Evolutionary conservation across 768 basidiomycete species (phyloP).

Genomic region (Lentinus brumalis): DNA sequence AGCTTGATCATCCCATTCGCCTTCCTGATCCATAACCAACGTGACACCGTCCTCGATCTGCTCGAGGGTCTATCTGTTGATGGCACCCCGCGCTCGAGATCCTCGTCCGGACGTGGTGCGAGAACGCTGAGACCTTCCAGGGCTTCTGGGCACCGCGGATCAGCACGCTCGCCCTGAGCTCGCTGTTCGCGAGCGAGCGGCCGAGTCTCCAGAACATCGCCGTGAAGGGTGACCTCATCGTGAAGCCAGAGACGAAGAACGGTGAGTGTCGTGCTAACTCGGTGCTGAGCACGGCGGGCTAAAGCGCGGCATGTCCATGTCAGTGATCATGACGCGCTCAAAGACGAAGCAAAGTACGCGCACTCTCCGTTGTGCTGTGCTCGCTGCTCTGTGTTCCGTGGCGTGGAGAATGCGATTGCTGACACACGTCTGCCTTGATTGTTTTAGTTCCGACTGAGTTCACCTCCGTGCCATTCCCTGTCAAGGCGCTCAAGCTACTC

Average conservation of each 20-base stretch:
- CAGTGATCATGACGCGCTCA: slow-evolving; percentile 97
- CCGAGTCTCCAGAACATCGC: slow-evolving; percentile 63
- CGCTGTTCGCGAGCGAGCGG: slow-evolving; percentile 69
- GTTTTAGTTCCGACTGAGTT: slow-evolving; percentile 80
- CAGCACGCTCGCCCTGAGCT: slow-evolving; percentile 79
- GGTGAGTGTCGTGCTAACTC: slow-evolving; percentile 51
- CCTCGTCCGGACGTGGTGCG: slow-evolving; percentile 91
- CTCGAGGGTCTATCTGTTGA: slow-evolving; percentile 68
- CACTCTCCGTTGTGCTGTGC: slow-evolving; percentile 4
- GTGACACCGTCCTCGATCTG: slow-evolving; percentile 74
- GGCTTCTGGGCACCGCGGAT: slow-evolving; percentile 92
- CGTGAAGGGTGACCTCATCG: slow-evolving; percentile 92
- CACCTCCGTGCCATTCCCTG: slow-evolving; percentile 82
- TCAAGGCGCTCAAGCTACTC: slow-evolving; percentile 90
- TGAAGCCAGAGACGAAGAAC: slow-evolving; percentile 77
- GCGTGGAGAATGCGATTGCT: slow-evolving; percentile 16
- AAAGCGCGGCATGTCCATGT: neutral
- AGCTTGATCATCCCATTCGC: slow-evolving; percentile 92
- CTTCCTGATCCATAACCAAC: slow-evolving; percentile 87
- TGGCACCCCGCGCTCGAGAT: slow-evolving; percentile 76
- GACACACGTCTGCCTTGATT: slow-evolving; percentile 11
- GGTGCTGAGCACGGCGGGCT: neutral
- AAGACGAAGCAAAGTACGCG: slow-evolving; percentile 80
- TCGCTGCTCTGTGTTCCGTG: neutral
- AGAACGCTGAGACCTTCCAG: slow-evolving; percentile 92